These are phyloP conservation scores for Emmonsiellopsis sp. DNA, from an alignment of 2,329 filamentous ascomycete species.

Conservation along the genomic window DNA sequence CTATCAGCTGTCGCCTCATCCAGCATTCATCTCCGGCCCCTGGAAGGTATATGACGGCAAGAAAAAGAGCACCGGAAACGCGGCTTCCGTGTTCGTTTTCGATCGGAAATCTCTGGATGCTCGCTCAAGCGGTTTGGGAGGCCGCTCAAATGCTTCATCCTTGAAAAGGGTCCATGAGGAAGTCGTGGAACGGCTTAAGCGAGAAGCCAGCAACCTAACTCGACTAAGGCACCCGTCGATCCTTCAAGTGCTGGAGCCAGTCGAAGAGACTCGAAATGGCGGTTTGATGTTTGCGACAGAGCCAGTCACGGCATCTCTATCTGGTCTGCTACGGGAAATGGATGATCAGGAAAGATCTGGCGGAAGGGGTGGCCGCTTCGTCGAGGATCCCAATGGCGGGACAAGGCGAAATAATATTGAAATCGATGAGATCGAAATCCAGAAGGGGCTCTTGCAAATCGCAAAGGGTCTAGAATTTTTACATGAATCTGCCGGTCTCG, in stretches of 20 bases:
- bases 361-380: conserved; percentile 65
- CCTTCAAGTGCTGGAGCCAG: conserved; percentile 84
- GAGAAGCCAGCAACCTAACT: conserved; percentile 81
- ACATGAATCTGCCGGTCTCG: conserved; percentile 86
- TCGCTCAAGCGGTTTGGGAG: conserved; percentile 51
- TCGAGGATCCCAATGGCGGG: conserved; percentile 68
- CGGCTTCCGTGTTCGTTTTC: conserved; percentile 88
- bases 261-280: conserved; percentile 85
- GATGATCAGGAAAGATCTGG: conserved; percentile 73
- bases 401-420: conserved; percentile 71
- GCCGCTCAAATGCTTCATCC: conserved; percentile 53
- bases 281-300: conserved; percentile 95
- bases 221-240: conserved; percentile 84
- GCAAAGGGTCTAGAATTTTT: conserved; percentile 91
- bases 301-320: conserved; percentile 77
- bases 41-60: conserved; percentile 98
- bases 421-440: conserved; percentile 93
- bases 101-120: conserved; percentile 78
- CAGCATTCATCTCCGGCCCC: conserved; percentile 73
- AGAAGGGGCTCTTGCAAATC: conserved; percentile 88
- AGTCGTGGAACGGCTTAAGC: conserved; percentile 80
- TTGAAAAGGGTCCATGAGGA: conserved; percentile 79
- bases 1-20: conserved; percentile 69
- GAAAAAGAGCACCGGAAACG: conserved; percentile 85
- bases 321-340: conserved; percentile 73